Evolutionary conservation across 2,329 filamentous ascomycete genomes (phyloP).

Genomic region (Acephala macrosclerotiorum): DNA sequence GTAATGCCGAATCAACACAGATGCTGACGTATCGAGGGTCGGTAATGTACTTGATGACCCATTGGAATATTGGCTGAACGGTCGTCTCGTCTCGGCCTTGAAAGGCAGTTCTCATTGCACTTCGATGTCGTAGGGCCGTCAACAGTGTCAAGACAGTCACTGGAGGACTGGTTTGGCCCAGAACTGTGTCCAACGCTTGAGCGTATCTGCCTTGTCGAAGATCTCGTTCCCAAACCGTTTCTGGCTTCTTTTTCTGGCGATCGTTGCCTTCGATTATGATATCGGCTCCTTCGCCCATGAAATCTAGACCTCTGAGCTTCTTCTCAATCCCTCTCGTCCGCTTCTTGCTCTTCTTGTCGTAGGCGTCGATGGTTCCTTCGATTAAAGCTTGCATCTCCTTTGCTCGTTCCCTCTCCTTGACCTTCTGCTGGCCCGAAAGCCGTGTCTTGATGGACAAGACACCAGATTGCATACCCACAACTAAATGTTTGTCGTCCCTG

Average conservation of each 20-base stretch:
- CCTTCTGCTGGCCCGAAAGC: slow-evolving; percentile 83
- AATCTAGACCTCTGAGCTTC: slow-evolving; percentile 74
- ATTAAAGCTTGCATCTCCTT: slow-evolving; percentile 86
- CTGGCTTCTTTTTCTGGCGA: slow-evolving; percentile 66
- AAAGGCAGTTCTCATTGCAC: slow-evolving; percentile 81
- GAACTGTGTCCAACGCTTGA: slow-evolving; percentile 79
- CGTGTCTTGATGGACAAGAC: slow-evolving; percentile 90
- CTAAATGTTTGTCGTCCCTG: slow-evolving; percentile 88
- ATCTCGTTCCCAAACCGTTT: slow-evolving; percentile 81
- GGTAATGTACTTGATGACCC: slow-evolving; percentile 81
- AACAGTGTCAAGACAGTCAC: slow-evolving; percentile 78
- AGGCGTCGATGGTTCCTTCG: slow-evolving; percentile 78
- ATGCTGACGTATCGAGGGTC: slow-evolving; percentile 83
- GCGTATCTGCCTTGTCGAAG: slow-evolving; percentile 81
- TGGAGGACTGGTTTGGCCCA: slow-evolving; percentile 61
- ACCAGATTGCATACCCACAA: slow-evolving; percentile 93
- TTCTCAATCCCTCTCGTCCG: slow-evolving; percentile 63
- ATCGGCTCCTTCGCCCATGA: slow-evolving; percentile 83
- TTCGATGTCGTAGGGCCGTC: slow-evolving; percentile 85
- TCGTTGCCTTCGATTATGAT: slow-evolving; percentile 86
- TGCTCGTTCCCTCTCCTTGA: slow-evolving; percentile 76
- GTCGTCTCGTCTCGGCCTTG: slow-evolving; percentile 81
- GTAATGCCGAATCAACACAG: slow-evolving; percentile 82
- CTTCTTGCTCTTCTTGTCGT: slow-evolving; percentile 77
- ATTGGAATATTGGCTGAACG: slow-evolving; percentile 82